Conservation (phyloP, 1,284 basidiomycete species). For the Rhizoctonia solani region DNA sequence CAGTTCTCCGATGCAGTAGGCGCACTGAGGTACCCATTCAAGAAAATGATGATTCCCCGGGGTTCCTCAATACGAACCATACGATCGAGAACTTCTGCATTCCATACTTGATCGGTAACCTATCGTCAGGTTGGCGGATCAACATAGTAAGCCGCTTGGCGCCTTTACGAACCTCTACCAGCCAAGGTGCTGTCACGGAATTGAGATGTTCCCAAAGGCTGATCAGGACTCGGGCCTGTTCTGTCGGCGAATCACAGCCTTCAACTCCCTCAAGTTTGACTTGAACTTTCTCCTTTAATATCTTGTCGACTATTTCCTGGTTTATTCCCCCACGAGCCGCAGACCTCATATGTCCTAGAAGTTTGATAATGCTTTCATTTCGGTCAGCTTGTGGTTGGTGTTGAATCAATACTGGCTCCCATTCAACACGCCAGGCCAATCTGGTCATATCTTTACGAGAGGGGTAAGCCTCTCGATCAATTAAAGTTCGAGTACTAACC, state of each 20-base stretch:
- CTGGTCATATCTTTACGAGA: background rate
- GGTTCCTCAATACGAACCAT: background rate
- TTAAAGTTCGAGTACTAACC: conserved; percentile 46
- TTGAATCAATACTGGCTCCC: background rate
- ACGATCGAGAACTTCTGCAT: background rate
- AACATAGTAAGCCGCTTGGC: background rate
- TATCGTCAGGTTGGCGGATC: background rate
- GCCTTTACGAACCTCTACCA: conserved; percentile 1
- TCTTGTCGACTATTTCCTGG: background rate
- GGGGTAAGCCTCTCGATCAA: background rate
- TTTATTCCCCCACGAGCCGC: background rate
- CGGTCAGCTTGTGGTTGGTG: background rate
- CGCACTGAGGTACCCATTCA: background rate
- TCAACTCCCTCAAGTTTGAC: background rate
- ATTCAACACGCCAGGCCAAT: background rate
- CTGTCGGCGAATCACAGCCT: background rate
- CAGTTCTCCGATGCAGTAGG: background rate
- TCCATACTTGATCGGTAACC: background rate
- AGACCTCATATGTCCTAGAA: background rate
- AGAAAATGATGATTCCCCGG: background rate
- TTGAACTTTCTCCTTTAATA: background rate
- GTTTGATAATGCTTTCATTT: background rate
- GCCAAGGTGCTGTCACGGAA: background rate
- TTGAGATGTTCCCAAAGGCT: conserved; percentile 2
- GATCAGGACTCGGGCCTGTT: background rate